These are phyloP conservation scores for Sporothrix brasiliensis DNA, from an alignment of 2,329 filamentous ascomycete species.

Conservation along the genomic window DNA sequence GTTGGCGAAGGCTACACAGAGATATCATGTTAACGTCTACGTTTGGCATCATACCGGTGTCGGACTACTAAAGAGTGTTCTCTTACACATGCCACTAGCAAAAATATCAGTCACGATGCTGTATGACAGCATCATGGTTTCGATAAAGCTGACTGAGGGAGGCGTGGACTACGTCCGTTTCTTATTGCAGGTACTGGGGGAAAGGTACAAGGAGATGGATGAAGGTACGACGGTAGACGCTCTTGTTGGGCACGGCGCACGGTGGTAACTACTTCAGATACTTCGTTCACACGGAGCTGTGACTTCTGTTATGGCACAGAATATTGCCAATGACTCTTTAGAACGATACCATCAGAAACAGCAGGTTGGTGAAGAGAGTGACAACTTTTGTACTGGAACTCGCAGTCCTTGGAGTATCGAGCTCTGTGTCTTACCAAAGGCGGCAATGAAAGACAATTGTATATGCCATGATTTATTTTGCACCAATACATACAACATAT, in stretches of 20 bases:
- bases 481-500: not conserved
- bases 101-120: not conserved
- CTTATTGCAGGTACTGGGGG: not conserved
- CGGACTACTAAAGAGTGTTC: not conserved
- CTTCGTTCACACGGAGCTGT: not conserved
- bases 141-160: not conserved
- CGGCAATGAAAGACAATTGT: too few species aligned
- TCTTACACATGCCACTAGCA: not conserved
- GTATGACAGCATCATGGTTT: not conserved
- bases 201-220: not conserved
- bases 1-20: too few species aligned
- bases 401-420: not conserved
- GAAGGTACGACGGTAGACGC: not conserved
- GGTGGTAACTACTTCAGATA: not conserved
- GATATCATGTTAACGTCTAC: too few species aligned
- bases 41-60: too few species aligned
- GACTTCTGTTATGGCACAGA: not conserved
- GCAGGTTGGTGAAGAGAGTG: not conserved
- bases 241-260: not conserved
- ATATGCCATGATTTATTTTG: not conserved
- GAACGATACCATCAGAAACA: not conserved
- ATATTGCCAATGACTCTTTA: not conserved
- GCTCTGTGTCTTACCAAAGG: not conserved
- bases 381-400: not conserved
- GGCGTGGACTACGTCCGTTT: not conserved